Evolutionary conservation across 2,329 filamentous ascomycete genomes (phyloP).

Genomic region (Domatiomyces globalis): DNA sequence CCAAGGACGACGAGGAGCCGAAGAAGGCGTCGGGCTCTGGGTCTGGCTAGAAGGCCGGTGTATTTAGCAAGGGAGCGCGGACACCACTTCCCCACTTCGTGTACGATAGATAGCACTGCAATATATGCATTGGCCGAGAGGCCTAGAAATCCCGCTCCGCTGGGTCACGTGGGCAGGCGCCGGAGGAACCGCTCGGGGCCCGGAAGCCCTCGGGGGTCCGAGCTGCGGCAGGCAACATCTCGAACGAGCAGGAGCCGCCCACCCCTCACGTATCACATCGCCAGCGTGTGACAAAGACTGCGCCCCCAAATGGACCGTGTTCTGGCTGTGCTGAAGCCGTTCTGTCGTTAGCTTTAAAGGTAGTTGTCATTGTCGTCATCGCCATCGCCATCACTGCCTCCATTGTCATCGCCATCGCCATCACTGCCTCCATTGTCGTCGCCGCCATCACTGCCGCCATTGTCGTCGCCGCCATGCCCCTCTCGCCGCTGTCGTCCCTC

Average conservation of each 20-base stretch:
- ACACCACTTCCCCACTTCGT: background rate
- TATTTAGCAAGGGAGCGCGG: background rate
- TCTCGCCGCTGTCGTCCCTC: background rate
- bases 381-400: too few relatives aligned
- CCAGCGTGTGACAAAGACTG: background rate
- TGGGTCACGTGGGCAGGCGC: too few relatives aligned
- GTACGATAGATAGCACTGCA: too few relatives aligned
- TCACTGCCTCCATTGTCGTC: background rate
- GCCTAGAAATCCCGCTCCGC: too few relatives aligned
- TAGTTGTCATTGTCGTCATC: background rate
- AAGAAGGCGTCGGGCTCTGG: slow-evolving; percentile 29
- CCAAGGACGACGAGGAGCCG: slow-evolving; percentile 22
- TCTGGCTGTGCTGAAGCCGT: background rate
- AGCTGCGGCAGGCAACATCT: too few relatives aligned
- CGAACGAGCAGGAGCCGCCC: background rate
- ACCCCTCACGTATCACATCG: background rate
- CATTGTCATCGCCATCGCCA: background rate
- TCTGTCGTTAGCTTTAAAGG: background rate
- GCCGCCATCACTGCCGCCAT: too few relatives aligned
- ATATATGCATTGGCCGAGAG: too few relatives aligned
- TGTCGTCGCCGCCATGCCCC: background rate
- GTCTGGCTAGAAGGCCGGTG: slow-evolving; percentile 12
- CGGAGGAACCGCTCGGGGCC: background rate
- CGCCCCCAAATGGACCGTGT: background rate
- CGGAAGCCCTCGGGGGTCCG: background rate